A percentile compares a stretch with the other conserved stretches of the same genome.
phyloP scores from a whole-genome alignment of 2,329 filamentous ascomycete species.

The Thermothelomyces thermophilus region DNA sequence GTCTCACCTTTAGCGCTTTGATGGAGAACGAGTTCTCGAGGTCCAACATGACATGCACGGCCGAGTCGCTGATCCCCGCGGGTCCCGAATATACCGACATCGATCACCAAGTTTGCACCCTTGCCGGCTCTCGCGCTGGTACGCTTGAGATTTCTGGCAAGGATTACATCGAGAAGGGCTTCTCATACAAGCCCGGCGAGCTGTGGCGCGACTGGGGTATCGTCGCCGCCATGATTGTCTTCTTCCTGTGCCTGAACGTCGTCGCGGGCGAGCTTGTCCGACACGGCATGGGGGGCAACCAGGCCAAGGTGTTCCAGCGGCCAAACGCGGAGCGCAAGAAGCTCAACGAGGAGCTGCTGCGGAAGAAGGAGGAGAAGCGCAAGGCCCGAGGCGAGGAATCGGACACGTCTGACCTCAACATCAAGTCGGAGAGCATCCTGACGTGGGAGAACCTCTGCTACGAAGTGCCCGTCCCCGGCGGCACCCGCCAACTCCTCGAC shows the following conservation, averaged over 20 bases:
- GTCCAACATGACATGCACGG: slow-evolving; percentile 61
- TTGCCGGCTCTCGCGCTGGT: slow-evolving; percentile 64
- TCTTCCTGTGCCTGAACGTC: slow-evolving; percentile 70
- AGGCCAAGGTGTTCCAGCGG: slow-evolving; percentile 68
- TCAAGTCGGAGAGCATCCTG: slow-evolving; percentile 59
- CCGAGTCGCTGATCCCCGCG: slow-evolving; percentile 61
- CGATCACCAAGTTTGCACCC: slow-evolving; percentile 72
- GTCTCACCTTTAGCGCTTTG: slow-evolving; percentile 66
- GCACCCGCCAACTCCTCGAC: slow-evolving; percentile 49
- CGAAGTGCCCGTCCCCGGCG: slow-evolving; percentile 55
- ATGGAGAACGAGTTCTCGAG: slow-evolving; percentile 83
- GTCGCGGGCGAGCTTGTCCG: slow-evolving; percentile 72
- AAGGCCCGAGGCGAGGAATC: slow-evolving; percentile 40
- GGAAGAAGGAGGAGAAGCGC: slow-evolving; percentile 52
- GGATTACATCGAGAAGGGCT: slow-evolving; percentile 62
- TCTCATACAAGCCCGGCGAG: slow-evolving; percentile 58
- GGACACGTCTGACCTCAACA: slow-evolving; percentile 45
- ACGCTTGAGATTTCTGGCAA: slow-evolving; percentile 56
- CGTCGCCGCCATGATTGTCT: slow-evolving; percentile 65
- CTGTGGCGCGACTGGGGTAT: slow-evolving; percentile 84
- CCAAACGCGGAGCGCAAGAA: slow-evolving; percentile 60
- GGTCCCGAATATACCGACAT: slow-evolving; percentile 66
- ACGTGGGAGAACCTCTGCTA: slow-evolving; percentile 87
- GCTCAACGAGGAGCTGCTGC: slow-evolving; percentile 56
- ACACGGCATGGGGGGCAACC: slow-evolving; percentile 73